Base-by-base conservation (phyloP, 192 early-diverging fungal species). In the Geosiphon pyriformis region DNA sequence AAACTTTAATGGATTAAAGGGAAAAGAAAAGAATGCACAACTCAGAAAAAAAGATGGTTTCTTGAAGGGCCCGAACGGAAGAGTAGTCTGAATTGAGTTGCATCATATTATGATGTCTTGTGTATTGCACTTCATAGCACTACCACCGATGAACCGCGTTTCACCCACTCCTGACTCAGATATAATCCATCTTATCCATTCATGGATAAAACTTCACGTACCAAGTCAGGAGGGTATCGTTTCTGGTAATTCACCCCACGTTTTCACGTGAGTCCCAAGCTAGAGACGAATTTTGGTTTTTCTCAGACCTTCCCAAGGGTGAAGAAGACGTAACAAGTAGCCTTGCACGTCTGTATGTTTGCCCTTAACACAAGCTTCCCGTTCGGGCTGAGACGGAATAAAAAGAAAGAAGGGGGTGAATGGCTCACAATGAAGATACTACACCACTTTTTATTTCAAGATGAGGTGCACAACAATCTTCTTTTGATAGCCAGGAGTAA, bases 61-160 rank as follows among this genome's bases (percentile, higher is more conserved):
- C 37, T 42, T 10, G 37, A 42, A 27, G 34, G 30, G 54, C 64
- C 64, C 64, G 64, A 66, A 66, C 64, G 50, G 52, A 69, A 69
- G 71, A 72, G 65, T 72, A 72, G 71, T 72, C 71, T 72, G 71
- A 72, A 72, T 72, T 59, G 71, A 72, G 71, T 67, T 72, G 58
- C 52, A 65, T 61, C 59, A 54, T 32, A 68, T 11, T 60, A 23
- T 67, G 26, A 60, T 61, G 66, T 31, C 71, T 72, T 49, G 59
- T 29, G 71, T 72, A 72, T 72, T 62, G 71, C 65, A 72, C 71
- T 72, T 47, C 71, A 72, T 68, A 72, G 66, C 27, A 27, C 66
- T 72, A 30, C 66, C 71, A 63, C 71, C 52, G 37, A 50, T 51
- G 59, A 61, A 63, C 58, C 65, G 4, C 47, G 55, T 72, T 57